Percentiles rank a stretch among this genome's conserved stretches.
phyloP scores from a whole-genome alignment of 1,139 yeast species.

The Hyphopichia wangnamkhiaoensis region DNA sequence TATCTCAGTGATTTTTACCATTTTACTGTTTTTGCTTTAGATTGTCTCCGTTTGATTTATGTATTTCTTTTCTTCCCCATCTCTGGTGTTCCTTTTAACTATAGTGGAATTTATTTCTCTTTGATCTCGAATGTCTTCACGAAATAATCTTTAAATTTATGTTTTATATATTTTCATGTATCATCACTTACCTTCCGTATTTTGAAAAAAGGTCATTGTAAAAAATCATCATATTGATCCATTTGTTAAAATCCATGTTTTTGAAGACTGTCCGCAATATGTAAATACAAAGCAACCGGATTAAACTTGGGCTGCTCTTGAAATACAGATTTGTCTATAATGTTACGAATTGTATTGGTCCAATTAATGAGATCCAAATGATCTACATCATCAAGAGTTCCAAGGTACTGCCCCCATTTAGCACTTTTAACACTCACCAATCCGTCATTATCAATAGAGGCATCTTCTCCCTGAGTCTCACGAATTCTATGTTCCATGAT shows the following conservation, averaged over 20 bases:
- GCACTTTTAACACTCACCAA: constrained; percentile 78
- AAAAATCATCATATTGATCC: too few species aligned
- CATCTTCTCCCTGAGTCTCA: constrained; percentile 20
- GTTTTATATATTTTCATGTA: background rate
- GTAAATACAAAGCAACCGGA: constrained; percentile 73
- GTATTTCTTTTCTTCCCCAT: background rate
- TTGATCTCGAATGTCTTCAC: background rate
- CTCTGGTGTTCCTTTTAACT: too few species aligned
- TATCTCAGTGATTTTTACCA: constrained; percentile 11
- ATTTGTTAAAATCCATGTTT: background rate
- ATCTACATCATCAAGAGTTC: constrained; percentile 76
- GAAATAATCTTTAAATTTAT: background rate
- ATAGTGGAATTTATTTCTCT: too few species aligned
- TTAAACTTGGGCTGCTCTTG: constrained; percentile 51
- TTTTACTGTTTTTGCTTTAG: background rate
- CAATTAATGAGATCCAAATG: constrained; percentile 85
- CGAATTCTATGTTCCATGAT: constrained; percentile 43
- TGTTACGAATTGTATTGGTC: constrained; percentile 56
- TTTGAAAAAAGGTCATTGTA: too few species aligned
- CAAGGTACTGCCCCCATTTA: constrained; percentile 81
- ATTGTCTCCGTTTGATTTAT: background rate
- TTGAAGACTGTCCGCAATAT: constrained; percentile 63
- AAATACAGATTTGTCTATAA: constrained; percentile 35
- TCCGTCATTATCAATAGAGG: constrained; percentile 69
- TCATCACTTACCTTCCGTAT: too few species aligned